These are phyloP conservation scores for Xerophyta viscosa DNA, from an alignment of 106 monocot species.

Conservation along the genomic window DNA sequence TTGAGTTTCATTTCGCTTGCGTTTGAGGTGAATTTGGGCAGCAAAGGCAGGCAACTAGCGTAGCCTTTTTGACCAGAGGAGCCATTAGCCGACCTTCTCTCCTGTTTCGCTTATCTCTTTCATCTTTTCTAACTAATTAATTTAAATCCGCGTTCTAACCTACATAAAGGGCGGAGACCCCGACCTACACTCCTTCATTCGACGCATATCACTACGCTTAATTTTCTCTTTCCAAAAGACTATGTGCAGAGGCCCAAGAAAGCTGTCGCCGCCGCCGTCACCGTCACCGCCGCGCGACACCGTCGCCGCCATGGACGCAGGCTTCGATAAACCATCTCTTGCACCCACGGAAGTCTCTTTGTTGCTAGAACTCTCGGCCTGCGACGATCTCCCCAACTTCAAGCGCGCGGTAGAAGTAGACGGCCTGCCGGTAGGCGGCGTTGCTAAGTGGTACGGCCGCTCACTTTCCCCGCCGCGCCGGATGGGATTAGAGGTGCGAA, in stretches of 20 bases:
- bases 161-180: slow-evolving; percentile 1
- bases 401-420: slow-evolving; percentile 28
- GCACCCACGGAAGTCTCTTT: slow-evolving; percentile 5
- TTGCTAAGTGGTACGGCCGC: slow-evolving; percentile 58
- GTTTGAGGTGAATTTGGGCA: background rate
- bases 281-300: background rate
- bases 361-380: slow-evolving; percentile 63
- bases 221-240: background rate
- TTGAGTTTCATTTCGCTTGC: slow-evolving; percentile 1
- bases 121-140: background rate
- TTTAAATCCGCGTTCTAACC: background rate
- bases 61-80: slow-evolving; percentile 3
- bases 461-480: slow-evolving; percentile 8
- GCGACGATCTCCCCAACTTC: slow-evolving; percentile 54
- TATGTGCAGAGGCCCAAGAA: slow-evolving; percentile 33
- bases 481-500: slow-evolving; percentile 35
- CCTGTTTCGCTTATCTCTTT: slow-evolving; percentile 19
- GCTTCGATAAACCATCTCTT: background rate
- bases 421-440: background rate
- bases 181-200: background rate
- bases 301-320: background rate
- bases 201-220: background rate
- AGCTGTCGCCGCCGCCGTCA: slow-evolving; percentile 1
- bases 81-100: slow-evolving; percentile 9
- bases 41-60: background rate